phyloP scores from a whole-genome alignment of 257 asterid genomes.

The Ligustrum vulgare region DNA sequence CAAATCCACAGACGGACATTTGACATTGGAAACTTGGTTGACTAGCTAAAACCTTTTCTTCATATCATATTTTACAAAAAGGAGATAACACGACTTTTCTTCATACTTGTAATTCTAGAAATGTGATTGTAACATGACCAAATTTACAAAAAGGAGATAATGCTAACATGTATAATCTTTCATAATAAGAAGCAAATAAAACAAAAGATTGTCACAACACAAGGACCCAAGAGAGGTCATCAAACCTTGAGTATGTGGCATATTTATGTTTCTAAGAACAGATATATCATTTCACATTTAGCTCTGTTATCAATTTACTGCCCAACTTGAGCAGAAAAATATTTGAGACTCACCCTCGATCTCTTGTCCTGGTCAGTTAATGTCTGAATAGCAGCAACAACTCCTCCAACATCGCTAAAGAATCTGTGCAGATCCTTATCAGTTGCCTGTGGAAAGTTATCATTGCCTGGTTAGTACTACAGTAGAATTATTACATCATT shows the following conservation, averaged over 20 bases:
- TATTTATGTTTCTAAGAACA: background rate
- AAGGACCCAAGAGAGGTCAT: background rate
- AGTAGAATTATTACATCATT: background rate
- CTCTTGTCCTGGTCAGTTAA: slow-evolving; percentile 64
- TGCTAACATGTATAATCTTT: background rate
- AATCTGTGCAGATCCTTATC: slow-evolving; percentile 63
- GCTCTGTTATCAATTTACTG: slow-evolving; percentile 4
- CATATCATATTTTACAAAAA: too few species aligned
- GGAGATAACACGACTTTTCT: too few species aligned
- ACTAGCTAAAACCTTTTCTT: background rate
- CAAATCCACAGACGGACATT: background rate
- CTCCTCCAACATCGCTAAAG: slow-evolving; percentile 89
- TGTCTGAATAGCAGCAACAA: slow-evolving; percentile 74
- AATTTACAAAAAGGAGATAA: background rate
- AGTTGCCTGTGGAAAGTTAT: slow-evolving; percentile 55
- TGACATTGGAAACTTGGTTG: background rate
- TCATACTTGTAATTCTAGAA: background rate
- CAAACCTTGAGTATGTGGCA: background rate
- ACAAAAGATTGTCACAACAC: background rate
- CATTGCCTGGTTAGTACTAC: slow-evolving; percentile 1
- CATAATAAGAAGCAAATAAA: background rate
- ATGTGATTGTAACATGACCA: background rate
- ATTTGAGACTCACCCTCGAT: slow-evolving; percentile 67
- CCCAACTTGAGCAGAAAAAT: slow-evolving; percentile 10
- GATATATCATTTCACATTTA: background rate